phyloP scores from a whole-genome alignment of 139 green algal species.

The Pedinophyceae sp. region DNA sequence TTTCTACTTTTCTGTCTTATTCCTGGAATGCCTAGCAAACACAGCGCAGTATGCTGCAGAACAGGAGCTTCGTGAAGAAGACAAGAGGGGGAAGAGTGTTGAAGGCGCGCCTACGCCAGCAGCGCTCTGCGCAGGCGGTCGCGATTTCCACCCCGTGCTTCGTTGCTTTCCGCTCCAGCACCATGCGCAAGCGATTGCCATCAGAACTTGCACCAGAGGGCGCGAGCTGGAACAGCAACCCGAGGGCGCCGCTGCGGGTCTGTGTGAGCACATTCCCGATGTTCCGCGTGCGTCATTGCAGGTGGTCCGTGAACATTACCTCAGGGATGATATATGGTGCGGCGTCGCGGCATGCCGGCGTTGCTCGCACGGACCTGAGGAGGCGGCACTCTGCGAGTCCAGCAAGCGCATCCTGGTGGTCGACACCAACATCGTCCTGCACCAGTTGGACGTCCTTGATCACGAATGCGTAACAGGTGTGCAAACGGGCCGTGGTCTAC shows the following conservation, averaged over 20 bases:
- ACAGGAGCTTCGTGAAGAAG: constrained; percentile 71
- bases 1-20: no score
- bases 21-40: no score
- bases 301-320: constrained; percentile 83
- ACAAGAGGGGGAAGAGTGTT: constrained; percentile 61
- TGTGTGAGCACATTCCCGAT: not conserved
- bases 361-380: not conserved
- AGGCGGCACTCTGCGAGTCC: not conserved
- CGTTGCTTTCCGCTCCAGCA: not conserved
- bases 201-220: not conserved
- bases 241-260: no score
- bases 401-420: constrained; percentile 47
- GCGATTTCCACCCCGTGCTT: not conserved
- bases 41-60: constrained; percentile 29
- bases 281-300: no score
- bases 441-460: constrained; percentile 89
- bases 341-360: not conserved
- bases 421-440: constrained; percentile 86
- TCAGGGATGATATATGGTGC: constrained; percentile 85
- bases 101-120: constrained; percentile 36
- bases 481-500: no score
- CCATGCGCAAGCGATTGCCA: not conserved
- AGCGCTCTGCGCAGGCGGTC: no score
- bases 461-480: constrained; percentile 58
- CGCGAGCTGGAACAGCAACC: no score